Conservation (phyloP, 768 basidiomycete genomes). For the Rhodotorula paludigena region DNA sequence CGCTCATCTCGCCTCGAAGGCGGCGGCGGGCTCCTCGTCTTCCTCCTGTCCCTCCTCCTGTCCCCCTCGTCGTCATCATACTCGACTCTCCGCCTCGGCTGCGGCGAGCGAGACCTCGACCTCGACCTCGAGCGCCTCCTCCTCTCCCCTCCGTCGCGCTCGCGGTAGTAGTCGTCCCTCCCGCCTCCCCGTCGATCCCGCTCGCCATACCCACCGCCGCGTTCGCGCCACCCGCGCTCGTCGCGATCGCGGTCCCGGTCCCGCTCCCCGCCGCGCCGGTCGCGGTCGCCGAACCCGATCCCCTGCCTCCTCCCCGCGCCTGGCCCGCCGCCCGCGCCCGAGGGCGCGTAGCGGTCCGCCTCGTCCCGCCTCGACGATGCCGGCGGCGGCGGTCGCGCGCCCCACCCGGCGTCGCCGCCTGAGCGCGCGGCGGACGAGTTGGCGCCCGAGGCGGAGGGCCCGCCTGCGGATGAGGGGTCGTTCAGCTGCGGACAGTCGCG, state of each 20-base stretch:
- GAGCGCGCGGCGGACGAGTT: slow-evolving; percentile 8
- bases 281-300: slow-evolving; percentile 42
- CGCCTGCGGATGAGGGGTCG: neutral
- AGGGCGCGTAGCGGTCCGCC: neutral
- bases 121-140: neutral
- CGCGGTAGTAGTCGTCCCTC: neutral
- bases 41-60: no score
- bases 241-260: slow-evolving; percentile 44
- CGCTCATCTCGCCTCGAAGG: slow-evolving; percentile 45
- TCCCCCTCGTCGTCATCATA: no score
- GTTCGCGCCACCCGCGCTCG: slow-evolving; percentile 4
- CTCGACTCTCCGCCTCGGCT: no score
- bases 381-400: neutral
- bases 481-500: slow-evolving; percentile 36
- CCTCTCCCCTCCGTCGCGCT: slow-evolving; percentile 27
- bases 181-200: neutral
- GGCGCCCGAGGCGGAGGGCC: slow-evolving; percentile 27
- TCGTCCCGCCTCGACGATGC: neutral
- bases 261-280: neutral
- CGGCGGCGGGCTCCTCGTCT: slow-evolving; percentile 48
- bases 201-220: slow-evolving; percentile 10
- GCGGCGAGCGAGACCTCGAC: no score
- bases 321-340: neutral
- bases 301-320: neutral
- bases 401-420: slow-evolving; percentile 21